Base-by-base conservation (phyloP, 257 asterid genomes). In the Solanum arcanum region DNA sequence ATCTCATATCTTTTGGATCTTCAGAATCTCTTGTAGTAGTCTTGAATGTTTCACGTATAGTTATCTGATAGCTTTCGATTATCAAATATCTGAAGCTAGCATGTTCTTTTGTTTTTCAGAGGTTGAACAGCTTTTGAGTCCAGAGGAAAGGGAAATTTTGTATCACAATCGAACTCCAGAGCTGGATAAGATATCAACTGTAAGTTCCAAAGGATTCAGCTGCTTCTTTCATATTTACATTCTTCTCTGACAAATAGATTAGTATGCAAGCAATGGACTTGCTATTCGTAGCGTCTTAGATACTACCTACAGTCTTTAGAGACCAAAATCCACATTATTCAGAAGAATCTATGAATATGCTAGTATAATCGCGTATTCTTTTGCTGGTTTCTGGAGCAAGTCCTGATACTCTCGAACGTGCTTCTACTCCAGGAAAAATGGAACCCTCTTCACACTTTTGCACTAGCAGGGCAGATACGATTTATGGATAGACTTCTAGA, bases 371-470 rank as follows among this genome's bases (percentile, higher is more conserved):
- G 9, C 29, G 2, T 2, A 41, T n/a, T 31, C 66, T 44, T 31
- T 66, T 81, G 41, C 70, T 74, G 81, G 81, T 35, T 73, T 68
- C 46, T 81, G 73, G 73, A 41, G 14, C 86, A 84, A 37, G 74
- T 80, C 46, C 49, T 25, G 27, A 27, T 35, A 68, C 83, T 75
- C 11, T 77, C 87, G 42, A 46, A 84, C 37, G 27, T 52, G 23
- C 80, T 27, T 31, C 86, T 89, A 37, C 29, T 62, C 85, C 91
- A 96, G 99, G 90, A 37, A 66, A 97, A 94, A 88, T 97, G 98
- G 99, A 93, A 92, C 92, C 97, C 94, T 88, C 89, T 97, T 80
- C 98, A 95, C 89, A 92, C 95, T 87, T 94, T 90, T 90, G 98
- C 98, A 44, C 89, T 95, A 47, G 95, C 97, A 44, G 98, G 98